phyloP scores from a whole-genome alignment of 2,329 filamentous ascomycete genomes.

The Colletotrichum musicola region DNA sequence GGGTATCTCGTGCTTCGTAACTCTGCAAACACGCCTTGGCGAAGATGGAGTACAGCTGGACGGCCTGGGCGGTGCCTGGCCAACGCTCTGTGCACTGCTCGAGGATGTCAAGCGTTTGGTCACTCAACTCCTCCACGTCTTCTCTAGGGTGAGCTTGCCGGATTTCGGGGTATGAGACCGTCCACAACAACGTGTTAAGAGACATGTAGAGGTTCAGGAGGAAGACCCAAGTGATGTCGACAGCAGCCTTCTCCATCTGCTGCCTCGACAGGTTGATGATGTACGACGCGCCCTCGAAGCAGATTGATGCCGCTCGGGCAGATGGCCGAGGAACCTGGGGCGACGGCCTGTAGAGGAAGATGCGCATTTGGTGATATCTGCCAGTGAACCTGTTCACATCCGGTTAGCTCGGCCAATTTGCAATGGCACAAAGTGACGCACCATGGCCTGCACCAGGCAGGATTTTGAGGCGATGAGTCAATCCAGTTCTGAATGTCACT shows the following conservation, averaged over 20 bases:
- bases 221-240: conserved; percentile 96
- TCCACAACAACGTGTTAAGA: conserved; percentile 92
- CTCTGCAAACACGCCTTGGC: conserved; percentile 88
- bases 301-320: conserved; percentile 80
- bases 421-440: conserved; percentile 56
- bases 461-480: conserved; percentile 78
- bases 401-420: conserved; percentile 23
- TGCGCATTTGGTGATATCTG: conserved; percentile 87
- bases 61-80: conserved; percentile 89
- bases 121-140: conserved; percentile 81
- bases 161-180: conserved; percentile 87
- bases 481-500: conserved; percentile 84
- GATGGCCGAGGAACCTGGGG: conserved; percentile 92
- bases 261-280: conserved; percentile 85
- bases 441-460: conserved; percentile 82
- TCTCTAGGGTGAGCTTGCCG: conserved; percentile 78
- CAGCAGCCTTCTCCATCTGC: conserved; percentile 80
- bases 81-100: conserved; percentile 86
- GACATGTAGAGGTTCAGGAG: conserved; percentile 91
- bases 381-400: conserved; percentile 67
- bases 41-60: conserved; percentile 88
- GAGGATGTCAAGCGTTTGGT: conserved; percentile 82
- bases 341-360: conserved; percentile 89
- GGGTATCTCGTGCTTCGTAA: conserved; percentile 74
- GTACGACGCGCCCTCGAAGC: conserved; percentile 84